Conservation (phyloP, 345 rosid genomes). For the Populus tremula region DNA sequence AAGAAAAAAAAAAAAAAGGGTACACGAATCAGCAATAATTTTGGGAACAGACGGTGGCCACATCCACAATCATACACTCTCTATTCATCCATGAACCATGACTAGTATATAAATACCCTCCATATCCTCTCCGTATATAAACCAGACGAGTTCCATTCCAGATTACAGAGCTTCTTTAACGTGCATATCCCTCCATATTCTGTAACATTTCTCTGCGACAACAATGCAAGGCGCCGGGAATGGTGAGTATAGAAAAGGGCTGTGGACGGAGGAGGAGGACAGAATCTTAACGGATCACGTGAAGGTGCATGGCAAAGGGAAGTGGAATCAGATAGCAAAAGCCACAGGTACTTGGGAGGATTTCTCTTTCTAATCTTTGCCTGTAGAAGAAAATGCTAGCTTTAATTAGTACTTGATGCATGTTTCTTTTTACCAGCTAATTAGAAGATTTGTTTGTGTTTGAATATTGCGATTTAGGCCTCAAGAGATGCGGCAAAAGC, state of each 20-base stretch:
- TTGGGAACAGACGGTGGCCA: background rate
- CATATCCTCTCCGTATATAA: background rate
- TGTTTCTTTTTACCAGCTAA: too few relatives aligned
- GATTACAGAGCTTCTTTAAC: background rate
- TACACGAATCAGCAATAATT: background rate
- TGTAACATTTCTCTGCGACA: background rate
- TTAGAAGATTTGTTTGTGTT: background rate
- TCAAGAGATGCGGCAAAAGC: conserved; percentile 44
- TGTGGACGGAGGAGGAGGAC: conserved; percentile 9
- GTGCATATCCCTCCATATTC: background rate
- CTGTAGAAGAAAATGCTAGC: background rate
- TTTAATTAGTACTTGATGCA: background rate
- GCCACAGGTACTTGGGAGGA: conserved; percentile 35
- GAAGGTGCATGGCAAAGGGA: conserved; percentile 54
- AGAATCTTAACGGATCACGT: conserved; percentile 51
- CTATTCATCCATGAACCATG: too few relatives aligned
- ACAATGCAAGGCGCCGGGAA: background rate
- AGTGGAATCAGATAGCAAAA: conserved; percentile 57
- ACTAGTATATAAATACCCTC: background rate
- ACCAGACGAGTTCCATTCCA: background rate
- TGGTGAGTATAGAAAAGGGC: background rate
- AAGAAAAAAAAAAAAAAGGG: too few relatives aligned
- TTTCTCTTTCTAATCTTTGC: background rate
- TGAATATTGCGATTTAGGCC: conserved; percentile 12
- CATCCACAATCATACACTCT: background rate